Evolutionary conservation across 2,329 filamentous ascomycete species (phyloP).

Genomic region (Colletotrichum gigasporum): DNA sequence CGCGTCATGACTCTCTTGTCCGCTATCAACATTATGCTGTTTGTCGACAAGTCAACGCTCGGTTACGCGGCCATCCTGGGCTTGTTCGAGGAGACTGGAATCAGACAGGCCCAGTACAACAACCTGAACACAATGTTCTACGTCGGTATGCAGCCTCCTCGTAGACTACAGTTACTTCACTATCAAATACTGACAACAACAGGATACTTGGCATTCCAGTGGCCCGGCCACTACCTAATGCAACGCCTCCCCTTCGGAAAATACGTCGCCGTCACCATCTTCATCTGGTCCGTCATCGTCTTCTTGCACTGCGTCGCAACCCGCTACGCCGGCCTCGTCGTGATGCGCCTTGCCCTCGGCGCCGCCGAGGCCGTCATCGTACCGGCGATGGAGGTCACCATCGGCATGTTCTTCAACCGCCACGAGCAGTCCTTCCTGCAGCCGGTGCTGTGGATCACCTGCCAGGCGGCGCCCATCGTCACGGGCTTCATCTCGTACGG

Average conservation of each 20-base stretch:
- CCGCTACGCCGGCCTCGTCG: conserved; percentile 46
- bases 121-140: conserved; percentile 53
- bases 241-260: conserved; percentile 48
- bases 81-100: conserved; percentile 50
- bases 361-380: conserved; percentile 47
- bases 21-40: conserved; percentile 46
- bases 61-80: conserved; percentile 51
- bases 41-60: conserved; percentile 51
- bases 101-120: conserved; percentile 48
- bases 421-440: conserved; percentile 45
- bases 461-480: conserved; percentile 45
- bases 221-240: conserved; percentile 51
- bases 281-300: conserved; percentile 47
- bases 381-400: conserved; percentile 51
- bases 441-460: conserved; percentile 45
- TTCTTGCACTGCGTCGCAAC: conserved; percentile 48
- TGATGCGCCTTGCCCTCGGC: conserved; percentile 47
- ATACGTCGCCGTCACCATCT: conserved; percentile 43
- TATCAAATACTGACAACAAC: neutral
- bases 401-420: conserved; percentile 50
- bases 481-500: conserved; percentile 52
- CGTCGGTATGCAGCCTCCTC: conserved; percentile 42
- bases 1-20: conserved; percentile 43
- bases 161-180: neutral
- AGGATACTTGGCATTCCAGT: conserved; percentile 48